Percentiles rank a stretch among this genome's conserved stretches.
These are phyloP conservation scores for Boletus barrowsii DNA, from an alignment of 768 basidiomycete genomes.

Conservation along the genomic window DNA sequence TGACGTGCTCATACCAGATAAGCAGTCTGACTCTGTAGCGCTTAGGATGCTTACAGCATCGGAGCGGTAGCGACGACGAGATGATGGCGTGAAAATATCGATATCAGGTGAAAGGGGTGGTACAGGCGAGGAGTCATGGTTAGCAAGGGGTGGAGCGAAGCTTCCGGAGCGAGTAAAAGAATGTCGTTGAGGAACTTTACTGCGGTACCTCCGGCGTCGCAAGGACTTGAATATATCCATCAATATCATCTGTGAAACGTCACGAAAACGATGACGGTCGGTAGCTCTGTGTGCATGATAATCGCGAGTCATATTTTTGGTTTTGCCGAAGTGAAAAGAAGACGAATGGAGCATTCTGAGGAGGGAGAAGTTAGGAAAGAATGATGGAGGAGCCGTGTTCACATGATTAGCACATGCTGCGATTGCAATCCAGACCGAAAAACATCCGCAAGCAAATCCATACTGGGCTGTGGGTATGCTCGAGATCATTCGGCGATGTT, in stretches of 20 bases:
- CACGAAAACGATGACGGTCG: slow-evolving; percentile 11
- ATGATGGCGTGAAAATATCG: neutral
- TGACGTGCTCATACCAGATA: slow-evolving; percentile 15
- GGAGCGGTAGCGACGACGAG: slow-evolving; percentile 1
- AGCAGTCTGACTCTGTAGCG: slow-evolving; percentile 5
- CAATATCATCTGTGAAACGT: slow-evolving; percentile 19
- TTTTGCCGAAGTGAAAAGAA: slow-evolving; percentile 12
- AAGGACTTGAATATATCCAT: slow-evolving; percentile 22
- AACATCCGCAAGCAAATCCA: too few species aligned
- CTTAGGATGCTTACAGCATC: slow-evolving; percentile 6
- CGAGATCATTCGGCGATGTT: too few species aligned
- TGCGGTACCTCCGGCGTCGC: slow-evolving; percentile 10
- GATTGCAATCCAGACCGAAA: slow-evolving; percentile 16
- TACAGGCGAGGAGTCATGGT: slow-evolving; percentile 4
- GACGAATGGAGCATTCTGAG: slow-evolving; percentile 6
- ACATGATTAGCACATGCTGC: neutral
- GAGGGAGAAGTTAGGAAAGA: neutral
- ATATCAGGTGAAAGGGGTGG: neutral
- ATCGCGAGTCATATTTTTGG: slow-evolving; percentile 10
- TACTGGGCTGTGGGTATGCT: too few species aligned
- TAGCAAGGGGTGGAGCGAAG: slow-evolving; percentile 1
- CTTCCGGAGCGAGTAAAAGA: slow-evolving; percentile 3
- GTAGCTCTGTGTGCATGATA: slow-evolving; percentile 6
- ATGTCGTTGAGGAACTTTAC: slow-evolving; percentile 1
- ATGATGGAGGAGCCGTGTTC: neutral